Evolutionary conservation across 192 early-diverging fungal species (phyloP).

Genomic region (Chytriomyces sp.): DNA sequence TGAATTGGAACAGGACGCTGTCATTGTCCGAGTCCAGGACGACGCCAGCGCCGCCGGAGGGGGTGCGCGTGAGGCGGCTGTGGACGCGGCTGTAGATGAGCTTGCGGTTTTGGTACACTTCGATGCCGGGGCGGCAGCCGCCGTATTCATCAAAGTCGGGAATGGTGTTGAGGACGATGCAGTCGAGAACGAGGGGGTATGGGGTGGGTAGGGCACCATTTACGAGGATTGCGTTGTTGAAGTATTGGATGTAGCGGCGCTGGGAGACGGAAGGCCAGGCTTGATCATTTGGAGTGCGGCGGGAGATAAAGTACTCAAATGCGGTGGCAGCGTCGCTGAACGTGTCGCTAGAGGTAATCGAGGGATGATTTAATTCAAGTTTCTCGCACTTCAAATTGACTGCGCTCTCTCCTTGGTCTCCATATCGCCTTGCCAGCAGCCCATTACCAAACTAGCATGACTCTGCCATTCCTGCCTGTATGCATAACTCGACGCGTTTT

Average conservation of each 20-base stretch:
- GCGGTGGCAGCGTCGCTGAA: conserved; percentile 38
- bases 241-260: conserved; percentile 58
- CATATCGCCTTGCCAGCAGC: background rate
- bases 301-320: conserved; percentile 51
- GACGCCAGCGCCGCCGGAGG: background rate
- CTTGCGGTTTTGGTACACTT: conserved; percentile 54
- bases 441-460: background rate
- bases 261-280: conserved; percentile 45
- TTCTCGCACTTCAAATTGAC: no score
- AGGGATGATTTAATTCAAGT: no score
- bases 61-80: background rate
- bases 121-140: conserved; percentile 46
- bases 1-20: conserved; percentile 8
- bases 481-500: no score
- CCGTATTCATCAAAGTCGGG: conserved; percentile 43
- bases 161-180: conserved; percentile 51
- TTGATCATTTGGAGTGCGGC: conserved; percentile 40
- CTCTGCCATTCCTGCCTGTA: no score
- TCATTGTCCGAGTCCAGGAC: conserved; percentile 6
- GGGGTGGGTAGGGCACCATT: conserved; percentile 51
- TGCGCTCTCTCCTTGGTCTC: no score
- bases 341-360: background rate
- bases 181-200: conserved; percentile 41
- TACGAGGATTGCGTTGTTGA: conserved; percentile 53
- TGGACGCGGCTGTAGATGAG: conserved; percentile 35